Conservation (phyloP, 129 eudicot species). For the Flaveria ramosissima region DNA sequence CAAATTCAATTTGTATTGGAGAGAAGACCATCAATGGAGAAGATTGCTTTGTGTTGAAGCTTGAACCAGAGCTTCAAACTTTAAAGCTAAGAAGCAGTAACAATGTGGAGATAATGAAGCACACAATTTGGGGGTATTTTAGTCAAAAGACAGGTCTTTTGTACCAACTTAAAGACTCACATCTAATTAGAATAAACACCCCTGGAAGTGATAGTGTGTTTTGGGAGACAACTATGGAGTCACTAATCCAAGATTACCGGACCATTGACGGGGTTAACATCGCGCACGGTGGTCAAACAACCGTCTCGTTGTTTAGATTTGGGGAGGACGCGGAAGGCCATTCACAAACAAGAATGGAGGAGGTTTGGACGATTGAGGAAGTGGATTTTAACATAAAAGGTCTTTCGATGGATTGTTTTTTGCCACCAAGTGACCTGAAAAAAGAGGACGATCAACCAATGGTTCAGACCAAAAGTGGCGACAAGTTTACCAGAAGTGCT, state of each 20-base stretch:
- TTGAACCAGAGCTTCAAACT: slow-evolving; percentile 62
- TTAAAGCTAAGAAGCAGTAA: slow-evolving; percentile 74
- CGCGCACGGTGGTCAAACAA: slow-evolving; percentile 73
- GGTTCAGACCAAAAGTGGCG: slow-evolving; percentile 24
- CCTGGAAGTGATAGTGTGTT: slow-evolving; percentile 55
- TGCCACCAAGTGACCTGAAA: slow-evolving; percentile 79
- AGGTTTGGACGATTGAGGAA: slow-evolving; percentile 82
- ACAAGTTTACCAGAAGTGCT: slow-evolving; percentile 28
- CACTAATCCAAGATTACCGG: slow-evolving; percentile 65
- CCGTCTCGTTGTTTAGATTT: slow-evolving; percentile 64
- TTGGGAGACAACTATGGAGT: slow-evolving; percentile 97
- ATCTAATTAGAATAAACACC: slow-evolving; percentile 65
- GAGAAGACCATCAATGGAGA: slow-evolving; percentile 66
- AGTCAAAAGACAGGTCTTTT: slow-evolving; percentile 84
- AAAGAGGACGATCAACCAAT: slow-evolving; percentile 55
- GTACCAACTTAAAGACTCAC: slow-evolving; percentile 72
- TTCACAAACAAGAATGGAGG: slow-evolving; percentile 80
- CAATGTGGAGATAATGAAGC: slow-evolving; percentile 80
- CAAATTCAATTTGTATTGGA: slow-evolving; percentile 70
- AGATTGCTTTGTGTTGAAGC: slow-evolving; percentile 81
- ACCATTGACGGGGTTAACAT: slow-evolving; percentile 82
- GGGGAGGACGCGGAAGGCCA: slow-evolving; percentile 65
- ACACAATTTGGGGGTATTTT: slow-evolving; percentile 89
- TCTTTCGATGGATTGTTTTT: slow-evolving; percentile 67
- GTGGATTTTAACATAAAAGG: slow-evolving; percentile 89